phyloP scores from a whole-genome alignment of 2,329 filamentous ascomycete genomes.

The Neurospora crassa region DNA sequence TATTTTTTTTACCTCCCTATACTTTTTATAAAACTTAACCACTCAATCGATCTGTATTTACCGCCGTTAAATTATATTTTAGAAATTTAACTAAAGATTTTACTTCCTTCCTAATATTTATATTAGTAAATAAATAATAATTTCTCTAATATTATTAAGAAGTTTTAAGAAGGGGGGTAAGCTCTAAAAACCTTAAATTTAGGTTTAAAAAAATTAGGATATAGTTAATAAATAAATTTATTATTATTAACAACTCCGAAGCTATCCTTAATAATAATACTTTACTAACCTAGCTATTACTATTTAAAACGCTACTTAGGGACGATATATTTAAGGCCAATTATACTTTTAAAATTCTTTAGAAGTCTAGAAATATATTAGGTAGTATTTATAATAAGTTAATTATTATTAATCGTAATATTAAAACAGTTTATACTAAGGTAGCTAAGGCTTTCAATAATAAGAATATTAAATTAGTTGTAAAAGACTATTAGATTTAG shows the following conservation, averaged over 20 bases:
- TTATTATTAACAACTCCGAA: constrained; percentile 3
- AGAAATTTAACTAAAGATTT: constrained; percentile 1
- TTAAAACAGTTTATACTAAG: too few relatives aligned
- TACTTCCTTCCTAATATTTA: background rate
- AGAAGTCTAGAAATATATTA: background rate
- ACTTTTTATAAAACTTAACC: constrained; percentile 9
- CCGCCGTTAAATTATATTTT: constrained; percentile 5
- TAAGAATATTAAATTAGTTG: too few relatives aligned
- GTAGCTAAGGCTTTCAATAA: too few relatives aligned
- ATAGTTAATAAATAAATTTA: background rate
- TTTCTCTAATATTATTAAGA: constrained; percentile 1
- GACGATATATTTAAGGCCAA: too few relatives aligned
- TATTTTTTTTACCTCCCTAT: constrained; percentile 7
- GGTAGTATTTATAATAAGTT: too few relatives aligned
- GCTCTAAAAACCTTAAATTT: background rate
- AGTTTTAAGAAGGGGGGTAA: background rate
- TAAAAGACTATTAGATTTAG: too few relatives aligned
- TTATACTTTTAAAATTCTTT: background rate
- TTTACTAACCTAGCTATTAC: too few relatives aligned
- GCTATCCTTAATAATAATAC: background rate
- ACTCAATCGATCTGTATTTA: constrained; percentile 4
- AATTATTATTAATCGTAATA: too few relatives aligned
- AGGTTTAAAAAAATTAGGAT: constrained; percentile 4
- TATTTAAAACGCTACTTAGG: too few relatives aligned
- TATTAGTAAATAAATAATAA: constrained; percentile 5